Evolutionary conservation across 805 yeast species (phyloP).

Genomic region (Lipomyces yamadae): DNA sequence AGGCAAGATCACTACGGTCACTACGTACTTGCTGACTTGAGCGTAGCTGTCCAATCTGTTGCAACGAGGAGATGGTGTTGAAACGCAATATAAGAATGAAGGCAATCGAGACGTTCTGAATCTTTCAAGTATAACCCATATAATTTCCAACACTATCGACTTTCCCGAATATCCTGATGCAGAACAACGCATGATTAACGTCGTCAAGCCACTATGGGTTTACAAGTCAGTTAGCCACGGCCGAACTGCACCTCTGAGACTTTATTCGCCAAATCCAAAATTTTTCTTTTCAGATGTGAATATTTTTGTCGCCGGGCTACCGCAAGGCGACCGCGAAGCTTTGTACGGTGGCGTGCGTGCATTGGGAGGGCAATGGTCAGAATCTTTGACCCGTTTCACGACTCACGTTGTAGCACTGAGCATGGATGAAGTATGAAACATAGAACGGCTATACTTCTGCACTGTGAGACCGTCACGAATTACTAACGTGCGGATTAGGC

Average conservation of each 20-base stretch:
- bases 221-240: slow-evolving; percentile 51
- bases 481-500: not conserved
- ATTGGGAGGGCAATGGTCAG: slow-evolving; percentile 76
- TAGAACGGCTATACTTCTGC: not conserved
- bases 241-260: slow-evolving; percentile 56
- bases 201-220: slow-evolving; percentile 68
- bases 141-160: slow-evolving; percentile 57
- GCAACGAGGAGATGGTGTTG: slow-evolving; percentile 30
- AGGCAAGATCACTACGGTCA: not conserved
- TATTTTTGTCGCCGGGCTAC: slow-evolving; percentile 63
- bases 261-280: slow-evolving; percentile 73
- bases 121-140: slow-evolving; percentile 33
- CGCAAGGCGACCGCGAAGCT: slow-evolving; percentile 66
- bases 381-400: slow-evolving; percentile 66
- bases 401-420: slow-evolving; percentile 75
- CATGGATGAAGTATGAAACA: slow-evolving; percentile 55
- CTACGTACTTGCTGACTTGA: not conserved
- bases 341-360: slow-evolving; percentile 69
- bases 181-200: slow-evolving; percentile 62
- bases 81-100: not conserved
- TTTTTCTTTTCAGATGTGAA: slow-evolving; percentile 66
- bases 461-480: not conserved
- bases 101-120: slow-evolving; percentile 9
- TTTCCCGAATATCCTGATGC: slow-evolving; percentile 59
- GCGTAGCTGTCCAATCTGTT: slow-evolving; percentile 5